Base-by-base conservation (phyloP, 164 flowering plant genomes). In the Hamamelis virginiana region DNA sequence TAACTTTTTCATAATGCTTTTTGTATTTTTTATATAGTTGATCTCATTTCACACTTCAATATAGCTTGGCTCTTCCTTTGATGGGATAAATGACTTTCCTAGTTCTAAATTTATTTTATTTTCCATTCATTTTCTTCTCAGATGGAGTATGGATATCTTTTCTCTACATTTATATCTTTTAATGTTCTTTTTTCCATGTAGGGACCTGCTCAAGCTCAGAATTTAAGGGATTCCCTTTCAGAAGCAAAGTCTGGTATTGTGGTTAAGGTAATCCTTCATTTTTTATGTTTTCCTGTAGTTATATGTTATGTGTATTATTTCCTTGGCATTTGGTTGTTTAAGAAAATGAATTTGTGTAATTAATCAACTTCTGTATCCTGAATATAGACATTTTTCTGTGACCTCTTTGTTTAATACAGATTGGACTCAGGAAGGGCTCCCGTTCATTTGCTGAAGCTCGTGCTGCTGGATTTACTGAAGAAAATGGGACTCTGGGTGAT, bases 121-220 rank as follows among this genome's bases (percentile, higher is more conserved):
- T n/a, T n/a, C n/a, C n/a, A n/a, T n/a, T n/a, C n/a, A n/a, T n/a
- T n/a, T n/a, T n/a, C n/a, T n/a, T n/a, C n/a, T n/a, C n/a, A 33
- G 6, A 6, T 62, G 21, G 47, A 8, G 23, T 27, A 18, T 13
- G 19, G 16, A 64, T 2, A 3, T 10, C 1, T 27, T n/a, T n/a
- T n/a, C n/a, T n/a, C n/a, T n/a, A n/a, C 26, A 25, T 41, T 60
- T 52, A 18, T 47, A 28, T 23, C 18, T 50, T 11, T 9, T 27
- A 72, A 45, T 44, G 18, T 41, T 62, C 38, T n/a, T 41, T 11
- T 41, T 72, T 56, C 21, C 21, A 1, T 74, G 18, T 65, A 94
- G 97, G 98, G 95, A 5, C 98, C 97, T 79, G 98, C 98, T 52
- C 98, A 94, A 85, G 98, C 98, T 70, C 97, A 94, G 81, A 94